Percentiles rank a stretch among this genome's conserved stretches.
These are phyloP conservation scores for Tricholoma flavovirens DNA, from an alignment of 768 basidiomycete species.

Conservation along the genomic window DNA sequence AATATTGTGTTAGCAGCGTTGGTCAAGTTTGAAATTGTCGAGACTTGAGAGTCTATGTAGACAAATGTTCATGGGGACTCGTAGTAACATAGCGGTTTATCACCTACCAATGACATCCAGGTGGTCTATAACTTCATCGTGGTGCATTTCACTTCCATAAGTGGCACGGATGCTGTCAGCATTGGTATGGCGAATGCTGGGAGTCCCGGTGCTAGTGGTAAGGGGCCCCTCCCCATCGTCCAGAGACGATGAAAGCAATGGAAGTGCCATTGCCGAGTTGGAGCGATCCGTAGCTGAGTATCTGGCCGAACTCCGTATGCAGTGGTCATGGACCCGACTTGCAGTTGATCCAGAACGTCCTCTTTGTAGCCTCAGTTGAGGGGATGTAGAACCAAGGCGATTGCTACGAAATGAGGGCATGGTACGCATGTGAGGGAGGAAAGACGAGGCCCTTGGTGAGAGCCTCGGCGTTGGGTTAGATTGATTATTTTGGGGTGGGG, in stretches of 20 bases:
- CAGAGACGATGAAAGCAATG: conserved; percentile 3
- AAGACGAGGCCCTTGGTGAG: too few relatives aligned
- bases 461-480: background rate
- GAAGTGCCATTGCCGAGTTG: conserved; percentile 7
- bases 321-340: conserved; percentile 33
- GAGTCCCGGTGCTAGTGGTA: background rate
- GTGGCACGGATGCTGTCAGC: background rate
- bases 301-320: conserved; percentile 16
- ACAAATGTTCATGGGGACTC: background rate
- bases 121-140: conserved; percentile 79
- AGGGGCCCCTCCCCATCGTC: conserved; percentile 25
- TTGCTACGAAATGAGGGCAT: conserved; percentile 13
- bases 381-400: background rate
- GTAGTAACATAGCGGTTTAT: background rate
- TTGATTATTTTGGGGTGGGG: background rate
- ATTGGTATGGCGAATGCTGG: background rate
- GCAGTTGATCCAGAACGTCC: conserved; percentile 25
- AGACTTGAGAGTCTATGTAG: conserved; percentile 59
- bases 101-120: conserved; percentile 69
- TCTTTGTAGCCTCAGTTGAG: conserved; percentile 10
- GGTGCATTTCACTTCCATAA: conserved; percentile 40
- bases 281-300: conserved; percentile 4
- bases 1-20: conserved; percentile 78
- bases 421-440: conserved; percentile 12
- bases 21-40: conserved; percentile 67